Evolutionary conservation across 2,329 filamentous ascomycete genomes (phyloP), one percentile per base, ranked within the genome.

Genomic region (Phaeomoniella chlamydospora): DNA sequence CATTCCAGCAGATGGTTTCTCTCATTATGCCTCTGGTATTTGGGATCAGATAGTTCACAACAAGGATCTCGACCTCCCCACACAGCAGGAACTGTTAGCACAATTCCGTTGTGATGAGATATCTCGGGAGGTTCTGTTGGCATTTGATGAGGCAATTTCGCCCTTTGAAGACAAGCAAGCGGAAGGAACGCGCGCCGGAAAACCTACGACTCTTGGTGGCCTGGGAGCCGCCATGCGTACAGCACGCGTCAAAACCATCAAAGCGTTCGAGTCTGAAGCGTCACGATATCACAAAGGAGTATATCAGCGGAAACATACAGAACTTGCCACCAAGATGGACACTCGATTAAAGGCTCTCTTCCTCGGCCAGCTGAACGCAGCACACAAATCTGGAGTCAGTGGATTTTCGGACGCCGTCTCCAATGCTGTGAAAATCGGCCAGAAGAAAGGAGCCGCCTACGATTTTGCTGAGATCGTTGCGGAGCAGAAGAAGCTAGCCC

Each of bases 41-140:
- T 98, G 90, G 90, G 87, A 96, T 50, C 88, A 96, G 60, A 98
- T 98, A 53, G 87, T 94, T 49, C 82, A 88, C 65, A 98, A 98
- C 69, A 98, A 98, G 60, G 90, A 98, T 52, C 68, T 98, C 37
- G 90, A 98, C 58, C 61, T 98, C 40, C 90, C 90, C 3, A 96
- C 90, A 0, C 90, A 98, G 55, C 90, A 98, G 60, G 90, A 98
- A 56, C 70, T 98, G 32, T 70, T 98, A 36, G 90, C 90, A 9
- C 90, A 98, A 56, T 98, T 96, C 64, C 77, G 90, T 45, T 98
- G 90, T 57, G 90, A 98, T 55, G 90, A 98, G 60, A 98, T 98
- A 39, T 74, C 86, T 29, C 73, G 87, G 43, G 88, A 94, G 53
- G 90, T 93, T 10, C 67, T 94, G 39, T 61, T 86, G 30, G 70